Evolutionary conservation across 495 filamentous ascomycete genomes (phyloP), one percentile per base, ranked within the genome.

Genomic region (Aspergillus carlsbadensis): DNA sequence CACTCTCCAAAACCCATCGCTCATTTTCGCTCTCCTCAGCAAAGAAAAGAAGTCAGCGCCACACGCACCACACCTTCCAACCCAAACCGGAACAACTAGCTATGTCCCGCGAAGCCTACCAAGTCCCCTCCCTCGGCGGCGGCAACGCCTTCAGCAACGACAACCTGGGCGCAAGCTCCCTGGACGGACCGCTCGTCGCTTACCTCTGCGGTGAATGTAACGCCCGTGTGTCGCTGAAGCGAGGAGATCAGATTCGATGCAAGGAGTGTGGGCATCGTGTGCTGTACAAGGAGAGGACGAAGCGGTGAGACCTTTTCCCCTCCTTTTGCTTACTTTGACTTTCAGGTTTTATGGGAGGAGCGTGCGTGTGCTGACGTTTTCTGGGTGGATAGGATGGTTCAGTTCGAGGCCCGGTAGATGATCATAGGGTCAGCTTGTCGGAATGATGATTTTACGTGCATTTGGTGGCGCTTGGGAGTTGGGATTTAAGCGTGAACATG

Each of bases 151-250:
- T 75, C 59, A 77, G 67, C 62, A 65, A 52, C 36, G 68, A 71
- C 45, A 63, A 55, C 31, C 43, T 53, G 37, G 65, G 61, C 18
- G 55, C 61, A 24, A 57, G 65, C 52, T 64, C 70, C 22, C 31
- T 70, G 44, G 73, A 74, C 49, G 68, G 62, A 29, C 72, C 66
- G 67, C 66, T 80, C 18, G 92, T 96, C 66, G 80, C 83, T 62
- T 98, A 98, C 78, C 80, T 89, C 47, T 98, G 94, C 78, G 94
- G 92, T 69, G 91, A 97, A 75, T 98, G 94, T 80, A 89, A 89
- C 54, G 75, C 82, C 51, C 87, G 88, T 55, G 90, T 96, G 18
- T 79, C 84, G 8, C 78, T 98, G 62, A 88, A 90, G 73, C 83
- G 87, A 57, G 90, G 85, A 52, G 92, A 96, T 63, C 87, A 88